phyloP scores from a whole-genome alignment of 1,284 basidiomycete genomes.

The Caloboletus firmus region DNA sequence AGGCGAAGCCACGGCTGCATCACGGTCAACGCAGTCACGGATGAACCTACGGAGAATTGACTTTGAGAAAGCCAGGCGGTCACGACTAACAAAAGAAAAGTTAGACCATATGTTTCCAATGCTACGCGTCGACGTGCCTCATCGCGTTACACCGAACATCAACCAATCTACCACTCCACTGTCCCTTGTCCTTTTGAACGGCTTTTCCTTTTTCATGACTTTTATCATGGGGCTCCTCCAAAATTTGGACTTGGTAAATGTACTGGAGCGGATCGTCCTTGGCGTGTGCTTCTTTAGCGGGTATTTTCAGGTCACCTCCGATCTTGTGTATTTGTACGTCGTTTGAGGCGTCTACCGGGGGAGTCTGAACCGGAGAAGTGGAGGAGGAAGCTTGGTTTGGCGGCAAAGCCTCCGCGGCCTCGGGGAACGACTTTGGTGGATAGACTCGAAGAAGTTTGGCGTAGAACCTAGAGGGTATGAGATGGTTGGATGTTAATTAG shows the following conservation, averaged over 20 bases:
- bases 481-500: conserved; percentile 22
- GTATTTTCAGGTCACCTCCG: conserved; percentile 77
- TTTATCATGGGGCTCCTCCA: conserved; percentile 73
- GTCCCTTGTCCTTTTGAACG: conserved; percentile 51
- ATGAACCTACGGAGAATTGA: conserved; percentile 95
- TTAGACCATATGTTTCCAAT: conserved; percentile 5
- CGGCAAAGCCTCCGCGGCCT: conserved; percentile 42
- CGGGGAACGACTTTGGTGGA: conserved; percentile 59
- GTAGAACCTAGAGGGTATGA: conserved; percentile 58
- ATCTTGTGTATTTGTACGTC: conserved; percentile 60
- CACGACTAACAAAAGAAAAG: conserved; percentile 59
- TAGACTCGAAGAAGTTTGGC: conserved; percentile 75
- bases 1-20: conserved; percentile 87
- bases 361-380: conserved; percentile 31
- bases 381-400: conserved; percentile 35
- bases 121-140: conserved; percentile 53
- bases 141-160: conserved; percentile 79
- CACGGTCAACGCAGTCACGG: conserved; percentile 89
- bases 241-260: conserved; percentile 84
- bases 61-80: conserved; percentile 93
- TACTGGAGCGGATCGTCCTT: conserved; percentile 83
- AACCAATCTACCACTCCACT: conserved; percentile 68
- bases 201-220: conserved; percentile 59
- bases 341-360: conserved; percentile 36
- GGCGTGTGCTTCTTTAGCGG: conserved; percentile 67